Evolutionary conservation across 345 rosid genomes (phyloP), one percentile per base, ranked within the genome.

Genomic region (Salix suchowensis): DNA sequence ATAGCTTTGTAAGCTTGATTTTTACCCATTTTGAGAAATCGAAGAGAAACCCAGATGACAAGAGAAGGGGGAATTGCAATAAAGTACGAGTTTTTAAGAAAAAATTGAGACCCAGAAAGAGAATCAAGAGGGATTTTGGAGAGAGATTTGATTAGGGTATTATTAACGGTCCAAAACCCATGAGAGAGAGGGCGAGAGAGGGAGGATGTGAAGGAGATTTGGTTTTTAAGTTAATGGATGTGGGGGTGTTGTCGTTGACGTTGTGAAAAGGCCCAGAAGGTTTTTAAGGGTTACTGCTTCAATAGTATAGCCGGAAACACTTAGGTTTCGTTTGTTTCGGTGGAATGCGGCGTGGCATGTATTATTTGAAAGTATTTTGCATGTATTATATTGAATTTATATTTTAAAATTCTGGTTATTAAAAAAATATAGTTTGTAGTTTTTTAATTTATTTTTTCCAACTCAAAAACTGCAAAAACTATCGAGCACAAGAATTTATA

Each of bases 1-100:
- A 96, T 94, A 78, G 99, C 94, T 82, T 96, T 96, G 93, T 94
- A 91, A 48, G 97, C 93, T 84, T 96, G 99, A 82, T 94, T 96
- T 87, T 96, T 94, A 73, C 99, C 99, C 99, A 96, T 95, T 58
- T 84, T 85, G 30, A 46, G 65, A 74, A 73, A 79, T 73, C 65
- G 68, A 37, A 60, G 78, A 70, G 37, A 70, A 65, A 23, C 75
- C 75, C 74, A 70, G 75, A 74, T 70, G 39, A 73, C 66, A 12
- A 74, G 30, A 73, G 62, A 50, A 60, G 37, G 39, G 39, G 39
- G 13, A 50, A 60, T 11, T 78, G 18, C 28, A 21, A 67, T 50
- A 67, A 40, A 72, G 23, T 4, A 16, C 44, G 13, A 46, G 18
- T 48, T 64, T 36, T 21, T 18, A 24, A 32, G 66, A 46, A 12